A percentile compares a stretch with the other conserved stretches of the same genome.
Conservation (phyloP, 441 rosid species). For the Heliophila coronopifolia region DNA sequence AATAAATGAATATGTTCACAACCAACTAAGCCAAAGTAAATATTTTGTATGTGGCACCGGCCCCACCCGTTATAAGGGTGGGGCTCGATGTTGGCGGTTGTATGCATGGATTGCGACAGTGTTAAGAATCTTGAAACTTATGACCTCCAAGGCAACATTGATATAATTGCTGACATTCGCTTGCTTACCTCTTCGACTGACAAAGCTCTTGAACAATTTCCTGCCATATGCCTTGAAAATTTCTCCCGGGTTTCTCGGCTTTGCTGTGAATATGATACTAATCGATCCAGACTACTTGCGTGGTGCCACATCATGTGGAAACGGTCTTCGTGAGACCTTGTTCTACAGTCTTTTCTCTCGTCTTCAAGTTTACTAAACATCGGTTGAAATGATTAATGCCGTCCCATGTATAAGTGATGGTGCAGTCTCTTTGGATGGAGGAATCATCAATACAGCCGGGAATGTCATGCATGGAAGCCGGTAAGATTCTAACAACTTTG, state of each 20-base stretch:
- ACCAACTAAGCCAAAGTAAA: too few species aligned
- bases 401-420: constrained; percentile 66
- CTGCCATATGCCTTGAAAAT: constrained; percentile 60
- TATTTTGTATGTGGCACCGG: too few species aligned
- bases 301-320: constrained; percentile 47
- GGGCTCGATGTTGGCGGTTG: constrained; percentile 72
- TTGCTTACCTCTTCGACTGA: constrained; percentile 65
- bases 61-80: too few species aligned
- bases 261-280: constrained; percentile 76
- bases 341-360: constrained; percentile 62
- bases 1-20: too few species aligned
- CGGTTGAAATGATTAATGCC: constrained; percentile 62
- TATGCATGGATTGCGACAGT: constrained; percentile 51
- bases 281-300: constrained; percentile 45
- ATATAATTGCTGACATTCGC: constrained; percentile 54
- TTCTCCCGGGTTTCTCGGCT: constrained; percentile 74
- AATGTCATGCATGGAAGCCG: constrained; percentile 48
- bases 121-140: constrained; percentile 46
- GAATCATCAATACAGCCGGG: constrained; percentile 55
- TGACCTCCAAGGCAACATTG: constrained; percentile 47
- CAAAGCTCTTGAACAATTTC: constrained; percentile 51
- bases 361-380: constrained; percentile 70
- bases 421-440: constrained; percentile 86
- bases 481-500: constrained; percentile 33
- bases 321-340: constrained; percentile 83